phyloP scores from a whole-genome alignment of 345 rosid genomes.

The Pelargonium nanum region DNA sequence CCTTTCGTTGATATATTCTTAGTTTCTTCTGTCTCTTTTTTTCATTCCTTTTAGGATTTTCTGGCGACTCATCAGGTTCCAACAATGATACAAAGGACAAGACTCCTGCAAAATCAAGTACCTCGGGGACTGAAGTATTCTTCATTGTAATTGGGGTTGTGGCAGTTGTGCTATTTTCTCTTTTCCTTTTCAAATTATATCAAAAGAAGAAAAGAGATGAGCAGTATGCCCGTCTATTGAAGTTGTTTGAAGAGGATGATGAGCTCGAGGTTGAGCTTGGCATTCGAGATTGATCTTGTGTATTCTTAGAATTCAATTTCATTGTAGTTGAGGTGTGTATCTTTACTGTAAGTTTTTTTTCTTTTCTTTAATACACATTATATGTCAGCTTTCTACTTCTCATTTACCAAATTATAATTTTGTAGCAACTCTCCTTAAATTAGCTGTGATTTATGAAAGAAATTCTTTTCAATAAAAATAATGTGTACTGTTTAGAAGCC shows the following conservation, averaged over 20 bases:
- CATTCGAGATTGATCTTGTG: conserved; percentile 54
- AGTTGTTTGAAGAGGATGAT: conserved; percentile 95
- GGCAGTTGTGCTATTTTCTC: conserved; percentile 42
- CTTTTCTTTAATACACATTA: conserved; percentile 1
- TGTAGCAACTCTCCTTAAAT: background rate
- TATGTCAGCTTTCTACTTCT: background rate
- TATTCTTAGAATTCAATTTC: conserved; percentile 7
- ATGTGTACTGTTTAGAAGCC: too few species aligned
- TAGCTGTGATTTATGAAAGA: background rate
- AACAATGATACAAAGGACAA: conserved; percentile 26
- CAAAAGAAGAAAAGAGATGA: conserved; percentile 96
- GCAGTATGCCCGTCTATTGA: conserved; percentile 87
- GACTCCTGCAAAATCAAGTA: conserved; percentile 32
- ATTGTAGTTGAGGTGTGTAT: conserved; percentile 21
- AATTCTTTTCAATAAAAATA: too few species aligned
- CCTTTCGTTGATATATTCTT: background rate
- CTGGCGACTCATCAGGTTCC: conserved; percentile 37
- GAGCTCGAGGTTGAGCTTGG: conserved; percentile 98
- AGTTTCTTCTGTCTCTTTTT: background rate
- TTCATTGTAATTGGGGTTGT: conserved; percentile 38
- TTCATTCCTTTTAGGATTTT: conserved; percentile 32
- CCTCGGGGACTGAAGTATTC: conserved; percentile 38
- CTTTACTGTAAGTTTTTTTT: conserved; percentile 1
- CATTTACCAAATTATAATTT: background rate
- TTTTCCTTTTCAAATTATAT: conserved; percentile 76